Conservation (phyloP, 2,329 filamentous ascomycete species). For the Pseudohalonectria lignicola region DNA sequence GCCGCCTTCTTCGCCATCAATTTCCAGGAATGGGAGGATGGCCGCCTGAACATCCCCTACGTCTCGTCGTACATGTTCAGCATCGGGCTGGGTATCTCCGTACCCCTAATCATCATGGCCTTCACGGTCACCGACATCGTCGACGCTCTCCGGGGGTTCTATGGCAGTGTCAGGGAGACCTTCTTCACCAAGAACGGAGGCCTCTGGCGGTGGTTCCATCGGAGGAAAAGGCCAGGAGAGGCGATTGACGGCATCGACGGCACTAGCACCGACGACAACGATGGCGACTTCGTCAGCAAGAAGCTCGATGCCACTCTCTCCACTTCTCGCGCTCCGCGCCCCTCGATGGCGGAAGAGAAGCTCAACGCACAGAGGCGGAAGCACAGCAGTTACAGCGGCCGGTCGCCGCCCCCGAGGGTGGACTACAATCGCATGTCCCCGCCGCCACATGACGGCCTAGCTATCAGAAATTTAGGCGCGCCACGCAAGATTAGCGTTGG, state of each 20-base stretch:
- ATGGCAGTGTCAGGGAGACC: background rate
- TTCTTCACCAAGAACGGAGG: background rate
- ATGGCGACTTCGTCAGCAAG: background rate
- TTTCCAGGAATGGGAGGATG: conserved; percentile 30
- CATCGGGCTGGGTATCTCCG: conserved; percentile 26
- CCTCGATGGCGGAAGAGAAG: background rate
- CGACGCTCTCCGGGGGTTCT: conserved; percentile 6
- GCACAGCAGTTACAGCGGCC: background rate
- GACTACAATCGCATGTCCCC: background rate
- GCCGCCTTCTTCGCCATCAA: conserved; percentile 32
- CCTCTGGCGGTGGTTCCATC: background rate
- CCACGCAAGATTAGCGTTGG: background rate
- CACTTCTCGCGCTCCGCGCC: background rate
- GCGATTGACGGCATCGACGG: background rate
- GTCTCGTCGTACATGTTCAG: conserved; percentile 20
- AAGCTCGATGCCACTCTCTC: background rate
- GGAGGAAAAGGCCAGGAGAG: background rate
- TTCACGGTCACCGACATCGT: conserved; percentile 24
- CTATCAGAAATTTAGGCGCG: background rate
- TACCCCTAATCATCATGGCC: conserved; percentile 24
- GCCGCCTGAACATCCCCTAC: conserved; percentile 12
- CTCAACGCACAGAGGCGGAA: background rate
- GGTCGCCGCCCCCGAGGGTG: background rate
- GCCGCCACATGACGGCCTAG: background rate
- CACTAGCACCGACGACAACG: background rate